Evolutionary conservation across 2,329 filamentous ascomycete species (phyloP), one percentile per base, ranked within the genome.

Genomic region (Exophiala sp.): DNA sequence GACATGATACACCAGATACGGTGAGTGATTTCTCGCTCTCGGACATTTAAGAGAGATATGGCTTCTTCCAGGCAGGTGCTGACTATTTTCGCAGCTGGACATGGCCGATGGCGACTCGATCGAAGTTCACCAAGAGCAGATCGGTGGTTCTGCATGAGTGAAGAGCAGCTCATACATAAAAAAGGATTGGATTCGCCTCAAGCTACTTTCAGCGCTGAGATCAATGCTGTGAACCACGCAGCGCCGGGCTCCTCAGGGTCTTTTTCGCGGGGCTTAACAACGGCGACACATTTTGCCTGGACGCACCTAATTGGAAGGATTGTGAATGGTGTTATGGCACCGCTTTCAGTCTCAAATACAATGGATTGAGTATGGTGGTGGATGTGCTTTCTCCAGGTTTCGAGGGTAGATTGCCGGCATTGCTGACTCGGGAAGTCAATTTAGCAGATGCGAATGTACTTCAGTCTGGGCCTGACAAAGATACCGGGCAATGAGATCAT

Each of bases 121-220:
- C 21, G 94, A 99, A 69, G 94, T 99, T 21, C 92, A 97, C 71
- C 94, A 97, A 72, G 94, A 99, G 72, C 94, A 99, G 76, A 94
- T 97, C 58, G 94, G 94, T 57, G 92, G 91, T 16, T 47, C 44
- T 5, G 40, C 50, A 2, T 56, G 33, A 47, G 10, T 11, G 9
- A 20, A n/a, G 24, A n/a, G 41, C 12, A 1, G 40, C 9, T n/a
- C 8, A 5, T 43, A 21, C 14, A 24, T 1, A 24, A 24, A 43
- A n/a, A 8, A 43, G 18, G 12, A 43, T n/a, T 43, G 21, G 16
- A 41, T 29, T 29, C 24, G 24, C 5, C 4, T 2, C 24, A 29
- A 29, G 24, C 24, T 8, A 8, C 24, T 5, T 5, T 29, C 24
- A 29, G 24, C 24, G 24, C 24, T 29, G 24, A 29, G 24, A 29